Conservation (phyloP, 176 grass and related monocot genomes). For the Tillandsia leiboldiana region DNA sequence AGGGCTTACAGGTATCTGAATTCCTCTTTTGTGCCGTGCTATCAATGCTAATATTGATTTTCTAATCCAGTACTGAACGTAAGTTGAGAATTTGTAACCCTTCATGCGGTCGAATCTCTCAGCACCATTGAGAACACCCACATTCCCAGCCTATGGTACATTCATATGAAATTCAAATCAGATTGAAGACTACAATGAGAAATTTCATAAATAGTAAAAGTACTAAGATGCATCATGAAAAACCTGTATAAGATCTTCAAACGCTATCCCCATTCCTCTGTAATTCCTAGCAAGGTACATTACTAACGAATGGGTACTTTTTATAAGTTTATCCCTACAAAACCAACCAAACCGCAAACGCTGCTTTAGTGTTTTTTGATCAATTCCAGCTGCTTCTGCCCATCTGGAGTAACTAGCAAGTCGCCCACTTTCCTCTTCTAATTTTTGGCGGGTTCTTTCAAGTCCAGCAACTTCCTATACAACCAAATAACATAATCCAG, state of each 20-base stretch:
- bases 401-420: constrained; percentile 42
- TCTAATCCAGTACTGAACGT: constrained; percentile 84
- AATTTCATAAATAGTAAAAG: background rate
- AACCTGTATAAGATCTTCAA: constrained; percentile 90
- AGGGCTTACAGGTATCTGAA: constrained; percentile 60
- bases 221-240: background rate
- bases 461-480: constrained; percentile 56
- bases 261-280: constrained; percentile 53
- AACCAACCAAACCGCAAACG: constrained; percentile 45
- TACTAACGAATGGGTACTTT: constrained; percentile 56
- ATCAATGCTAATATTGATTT: constrained; percentile 67
- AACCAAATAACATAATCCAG: constrained; percentile 11
- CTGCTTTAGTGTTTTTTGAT: constrained; percentile 36
- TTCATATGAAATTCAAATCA: background rate
- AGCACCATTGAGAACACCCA: constrained; percentile 70
- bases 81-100: constrained; percentile 75
- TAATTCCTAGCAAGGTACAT: constrained; percentile 62
- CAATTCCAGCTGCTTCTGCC: constrained; percentile 66
- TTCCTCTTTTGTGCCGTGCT: constrained; percentile 39
- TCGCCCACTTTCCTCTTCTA: constrained; percentile 38
- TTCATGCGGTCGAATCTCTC: constrained; percentile 65
- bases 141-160: constrained; percentile 53
- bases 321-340: constrained; percentile 55
- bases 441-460: constrained; percentile 42
- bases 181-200: background rate